phyloP scores from a whole-genome alignment of 441 rosid genomes.

The Gossypium davidsonii region DNA sequence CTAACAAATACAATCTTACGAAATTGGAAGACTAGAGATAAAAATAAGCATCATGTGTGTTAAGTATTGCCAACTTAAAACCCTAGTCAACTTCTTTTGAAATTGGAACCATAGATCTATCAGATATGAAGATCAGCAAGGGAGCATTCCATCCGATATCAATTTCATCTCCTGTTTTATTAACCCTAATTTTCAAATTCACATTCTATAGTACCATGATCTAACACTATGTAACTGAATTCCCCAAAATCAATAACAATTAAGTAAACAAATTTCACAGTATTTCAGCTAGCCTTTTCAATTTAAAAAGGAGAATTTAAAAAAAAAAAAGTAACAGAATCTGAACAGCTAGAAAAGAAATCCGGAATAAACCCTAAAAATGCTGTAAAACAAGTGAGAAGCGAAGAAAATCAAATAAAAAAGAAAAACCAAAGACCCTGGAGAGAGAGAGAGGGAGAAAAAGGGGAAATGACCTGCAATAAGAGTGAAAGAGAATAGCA shows the following conservation, averaged over 20 bases:
- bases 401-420: not conserved
- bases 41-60: not conserved
- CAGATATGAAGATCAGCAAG: not conserved
- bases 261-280: not conserved
- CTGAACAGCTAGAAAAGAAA: not conserved
- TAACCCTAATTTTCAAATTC: not conserved
- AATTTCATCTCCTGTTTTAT: not conserved
- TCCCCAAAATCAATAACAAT: not conserved
- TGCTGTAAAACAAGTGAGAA: not conserved
- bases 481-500: slow-evolving; percentile 57
- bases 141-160: not conserved
- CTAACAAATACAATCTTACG: not conserved
- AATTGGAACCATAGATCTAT: not conserved
- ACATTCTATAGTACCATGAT: not conserved
- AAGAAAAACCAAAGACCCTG: not conserved
- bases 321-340: not conserved
- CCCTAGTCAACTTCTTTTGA: not conserved
- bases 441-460: not conserved
- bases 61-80: not conserved
- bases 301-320: not conserved
- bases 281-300: not conserved
- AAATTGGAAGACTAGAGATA: not conserved
- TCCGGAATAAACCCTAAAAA: not conserved
- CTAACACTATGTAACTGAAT: not conserved
- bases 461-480: slow-evolving; percentile 38